Conservation (phyloP, 768 basidiomycete species). For the Trametes cinnabarina region DNA sequence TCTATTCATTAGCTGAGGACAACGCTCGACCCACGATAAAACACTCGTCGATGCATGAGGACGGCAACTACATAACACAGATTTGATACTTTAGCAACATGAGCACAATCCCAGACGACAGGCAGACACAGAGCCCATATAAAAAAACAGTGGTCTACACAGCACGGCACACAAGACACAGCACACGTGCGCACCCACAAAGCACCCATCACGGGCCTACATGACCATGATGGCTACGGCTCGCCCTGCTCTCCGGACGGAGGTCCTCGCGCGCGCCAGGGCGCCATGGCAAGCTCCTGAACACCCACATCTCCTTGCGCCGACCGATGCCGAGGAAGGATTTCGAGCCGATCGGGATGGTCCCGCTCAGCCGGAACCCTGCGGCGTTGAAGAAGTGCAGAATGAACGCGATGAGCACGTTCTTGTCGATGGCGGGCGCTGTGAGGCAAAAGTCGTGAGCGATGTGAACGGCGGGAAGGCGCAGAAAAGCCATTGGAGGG, state of each 20-base stretch:
- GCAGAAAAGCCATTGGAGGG: neutral
- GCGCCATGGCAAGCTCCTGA: constrained; percentile 39
- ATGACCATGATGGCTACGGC: neutral
- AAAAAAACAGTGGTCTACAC: neutral
- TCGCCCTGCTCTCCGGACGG: constrained; percentile 18
- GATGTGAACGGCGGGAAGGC: neutral
- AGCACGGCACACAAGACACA: neutral
- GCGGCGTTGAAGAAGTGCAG: constrained; percentile 55
- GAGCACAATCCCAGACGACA: neutral
- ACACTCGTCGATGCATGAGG: neutral
- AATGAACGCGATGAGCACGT: constrained; percentile 59
- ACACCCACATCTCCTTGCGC: constrained; percentile 63
- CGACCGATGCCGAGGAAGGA: constrained; percentile 39
- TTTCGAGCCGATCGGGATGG: constrained; percentile 53
- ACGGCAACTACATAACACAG: neutral
- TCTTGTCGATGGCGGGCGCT: constrained; percentile 48
- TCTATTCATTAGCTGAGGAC: too few relatives aligned
- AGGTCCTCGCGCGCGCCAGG: neutral
- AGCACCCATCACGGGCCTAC: neutral
- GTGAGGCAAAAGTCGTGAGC: neutral
- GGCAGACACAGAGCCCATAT: neutral
- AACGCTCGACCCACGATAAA: too few relatives aligned
- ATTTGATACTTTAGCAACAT: neutral
- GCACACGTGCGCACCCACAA: neutral
- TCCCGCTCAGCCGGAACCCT: constrained; percentile 64